Evolutionary conservation across 176 grass and related monocot species (phyloP).

Genomic region (Raddia guianensis): DNA sequence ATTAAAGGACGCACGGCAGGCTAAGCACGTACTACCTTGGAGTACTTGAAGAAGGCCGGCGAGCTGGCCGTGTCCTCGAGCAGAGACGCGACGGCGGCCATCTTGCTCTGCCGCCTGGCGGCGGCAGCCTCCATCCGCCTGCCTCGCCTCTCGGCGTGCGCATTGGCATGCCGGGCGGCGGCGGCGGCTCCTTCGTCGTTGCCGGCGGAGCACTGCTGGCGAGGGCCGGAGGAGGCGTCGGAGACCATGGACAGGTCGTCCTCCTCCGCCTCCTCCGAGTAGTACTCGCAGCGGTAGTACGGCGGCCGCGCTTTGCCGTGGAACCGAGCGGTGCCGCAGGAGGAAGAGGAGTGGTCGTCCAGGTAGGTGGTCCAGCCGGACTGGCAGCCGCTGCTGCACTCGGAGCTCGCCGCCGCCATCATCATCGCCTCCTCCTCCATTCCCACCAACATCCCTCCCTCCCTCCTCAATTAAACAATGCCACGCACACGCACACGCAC

Average conservation of each 20-base stretch:
- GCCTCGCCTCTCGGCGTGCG: constrained; percentile 20
- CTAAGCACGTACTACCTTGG: constrained; percentile 46
- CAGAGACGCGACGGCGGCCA: constrained; percentile 41
- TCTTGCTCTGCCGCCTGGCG: constrained; percentile 42
- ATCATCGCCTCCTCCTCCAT: constrained; percentile 42
- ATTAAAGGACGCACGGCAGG: too few relatives aligned
- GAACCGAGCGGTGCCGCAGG: constrained; percentile 20
- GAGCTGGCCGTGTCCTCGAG: constrained; percentile 98
- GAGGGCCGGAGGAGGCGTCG: constrained; percentile 94
- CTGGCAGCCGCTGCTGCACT: constrained; percentile 97
- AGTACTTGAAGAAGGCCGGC: constrained; percentile 53
- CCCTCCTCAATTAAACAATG: background rate
- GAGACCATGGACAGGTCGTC: constrained; percentile 97
- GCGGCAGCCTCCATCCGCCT: constrained; percentile 39
- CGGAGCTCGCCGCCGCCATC: constrained; percentile 69
- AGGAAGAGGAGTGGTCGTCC: constrained; percentile 61
- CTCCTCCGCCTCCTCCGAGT: constrained; percentile 47
- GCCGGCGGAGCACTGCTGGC: constrained; percentile 59
- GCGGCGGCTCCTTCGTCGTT: background rate
- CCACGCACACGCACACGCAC: background rate
- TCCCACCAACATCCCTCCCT: constrained; percentile 34
- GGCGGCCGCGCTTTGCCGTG: background rate
- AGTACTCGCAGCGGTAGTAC: constrained; percentile 6
- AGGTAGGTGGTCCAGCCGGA: constrained; percentile 99
- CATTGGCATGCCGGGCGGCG: background rate